A percentile compares a stretch with the other conserved stretches of the same genome.
Evolutionary conservation across 2,329 filamentous ascomycete genomes (phyloP).

Genomic region (Pyrenochaeta sp.): DNA sequence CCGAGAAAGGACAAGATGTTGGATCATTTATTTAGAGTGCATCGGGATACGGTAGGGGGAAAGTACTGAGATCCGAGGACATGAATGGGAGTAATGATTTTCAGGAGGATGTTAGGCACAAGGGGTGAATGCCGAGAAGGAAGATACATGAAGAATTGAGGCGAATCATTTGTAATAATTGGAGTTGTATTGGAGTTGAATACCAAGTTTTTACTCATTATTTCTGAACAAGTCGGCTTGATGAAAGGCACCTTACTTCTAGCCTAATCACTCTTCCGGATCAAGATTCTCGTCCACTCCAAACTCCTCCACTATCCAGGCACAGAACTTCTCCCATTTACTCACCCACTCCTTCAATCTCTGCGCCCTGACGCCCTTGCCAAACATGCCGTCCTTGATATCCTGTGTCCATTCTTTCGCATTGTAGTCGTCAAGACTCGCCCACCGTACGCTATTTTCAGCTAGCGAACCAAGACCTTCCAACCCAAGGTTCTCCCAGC

Average conservation of each 20-base stretch:
- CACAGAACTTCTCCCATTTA: constrained; percentile 88
- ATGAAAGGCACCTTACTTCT: not conserved
- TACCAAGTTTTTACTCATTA: not conserved
- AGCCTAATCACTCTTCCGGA: constrained; percentile 46
- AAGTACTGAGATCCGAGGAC: not conserved
- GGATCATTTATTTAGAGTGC: constrained; percentile 13
- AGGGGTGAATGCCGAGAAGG: too few relatives aligned
- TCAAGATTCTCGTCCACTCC: constrained; percentile 59
- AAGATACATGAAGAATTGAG: not conserved
- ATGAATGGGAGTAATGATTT: not conserved
- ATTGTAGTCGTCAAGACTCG: constrained; percentile 82
- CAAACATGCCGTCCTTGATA: constrained; percentile 77
- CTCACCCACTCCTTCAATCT: constrained; percentile 79
- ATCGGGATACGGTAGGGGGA: constrained; percentile 6
- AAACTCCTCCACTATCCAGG: constrained; percentile 86
- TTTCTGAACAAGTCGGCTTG: not conserved
- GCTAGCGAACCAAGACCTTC: constrained; percentile 86
- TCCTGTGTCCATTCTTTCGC: constrained; percentile 75
- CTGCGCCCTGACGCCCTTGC: constrained; percentile 73
- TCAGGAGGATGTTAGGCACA: not conserved
- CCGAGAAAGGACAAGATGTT: constrained; percentile 19
- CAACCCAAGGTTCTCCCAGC: constrained; percentile 89
- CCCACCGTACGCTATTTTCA: constrained; percentile 92
- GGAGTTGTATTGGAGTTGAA: not conserved
- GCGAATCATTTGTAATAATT: too few relatives aligned